These are phyloP conservation scores for Clonostachys sp. DNA, from an alignment of 2,329 filamentous ascomycete genomes.

Conservation along the genomic window DNA sequence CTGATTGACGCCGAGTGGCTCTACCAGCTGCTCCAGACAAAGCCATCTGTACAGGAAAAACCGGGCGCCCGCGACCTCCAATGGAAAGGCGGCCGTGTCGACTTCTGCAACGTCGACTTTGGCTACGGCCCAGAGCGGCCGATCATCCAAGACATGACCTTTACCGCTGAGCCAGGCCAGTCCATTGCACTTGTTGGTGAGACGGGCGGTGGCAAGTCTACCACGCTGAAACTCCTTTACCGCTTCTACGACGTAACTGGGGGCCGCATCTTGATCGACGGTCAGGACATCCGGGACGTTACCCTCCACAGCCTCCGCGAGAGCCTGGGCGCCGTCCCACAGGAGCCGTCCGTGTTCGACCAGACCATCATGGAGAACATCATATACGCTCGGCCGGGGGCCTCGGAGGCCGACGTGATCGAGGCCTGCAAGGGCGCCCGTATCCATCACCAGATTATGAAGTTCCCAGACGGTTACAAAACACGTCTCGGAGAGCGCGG, in stretches of 20 bases:
- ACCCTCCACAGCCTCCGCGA: constrained; percentile 53
- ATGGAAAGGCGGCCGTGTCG: constrained; percentile 40
- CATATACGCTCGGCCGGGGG: constrained; percentile 56
- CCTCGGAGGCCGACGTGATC: constrained; percentile 54
- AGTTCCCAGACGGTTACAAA: constrained; percentile 47
- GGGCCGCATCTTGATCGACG: constrained; percentile 52
- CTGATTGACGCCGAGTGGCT: constrained; percentile 63
- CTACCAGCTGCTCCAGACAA: constrained; percentile 49
- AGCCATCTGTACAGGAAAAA: constrained; percentile 47
- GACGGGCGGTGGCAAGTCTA: constrained; percentile 60
- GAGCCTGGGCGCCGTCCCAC: constrained; percentile 58
- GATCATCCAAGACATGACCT: constrained; percentile 41
- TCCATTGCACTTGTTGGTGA: constrained; percentile 58
- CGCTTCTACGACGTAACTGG: constrained; percentile 54
- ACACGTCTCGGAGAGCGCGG: constrained; percentile 43
- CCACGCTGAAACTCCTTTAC: constrained; percentile 54
- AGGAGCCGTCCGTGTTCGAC: constrained; percentile 62
- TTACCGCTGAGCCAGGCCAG: constrained; percentile 44
- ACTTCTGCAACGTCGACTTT: constrained; percentile 50
- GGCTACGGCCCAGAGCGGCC: constrained; percentile 48
- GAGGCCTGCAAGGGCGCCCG: constrained; percentile 57
- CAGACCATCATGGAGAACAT: constrained; percentile 61
- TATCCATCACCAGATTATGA: constrained; percentile 60
- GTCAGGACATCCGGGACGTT: constrained; percentile 54
- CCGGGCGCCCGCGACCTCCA: constrained; percentile 36